Evolutionary conservation across 164 flowering plant species (phyloP).

Genomic region (Warburgia ugandensis): DNA sequence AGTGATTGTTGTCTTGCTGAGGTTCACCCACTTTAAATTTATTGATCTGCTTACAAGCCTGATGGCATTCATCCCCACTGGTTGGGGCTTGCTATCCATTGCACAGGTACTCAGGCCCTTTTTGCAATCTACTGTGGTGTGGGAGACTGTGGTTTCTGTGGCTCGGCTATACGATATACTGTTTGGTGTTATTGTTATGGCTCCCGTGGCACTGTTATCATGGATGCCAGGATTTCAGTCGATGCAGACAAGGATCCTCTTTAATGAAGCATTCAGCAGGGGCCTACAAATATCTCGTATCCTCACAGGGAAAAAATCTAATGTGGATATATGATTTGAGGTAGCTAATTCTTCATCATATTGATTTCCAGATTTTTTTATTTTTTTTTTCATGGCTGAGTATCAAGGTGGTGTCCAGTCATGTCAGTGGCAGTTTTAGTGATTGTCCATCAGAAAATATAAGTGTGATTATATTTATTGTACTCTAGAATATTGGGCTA

Average conservation of each 20-base stretch:
- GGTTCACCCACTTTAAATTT: slow-evolving; percentile 43
- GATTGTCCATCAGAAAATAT: no score
- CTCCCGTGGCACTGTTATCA: slow-evolving; percentile 82
- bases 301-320: slow-evolving; percentile 59
- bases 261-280: slow-evolving; percentile 92
- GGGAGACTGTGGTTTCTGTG: slow-evolving; percentile 79
- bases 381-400: no score
- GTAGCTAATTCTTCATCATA: no score
- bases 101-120: slow-evolving; percentile 81
- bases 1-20: slow-evolving; percentile 41
- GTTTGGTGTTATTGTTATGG: slow-evolving; percentile 71
- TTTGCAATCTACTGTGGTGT: slow-evolving; percentile 55
- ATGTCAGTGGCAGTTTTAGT: no score
- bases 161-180: slow-evolving; percentile 80
- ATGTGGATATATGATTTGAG: slow-evolving; percentile 19
- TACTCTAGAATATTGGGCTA: no score
- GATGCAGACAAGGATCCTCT: slow-evolving; percentile 90
- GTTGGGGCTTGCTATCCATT: slow-evolving; percentile 82
- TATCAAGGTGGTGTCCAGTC: no score
- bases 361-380: no score
- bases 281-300: slow-evolving; percentile 87
- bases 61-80: slow-evolving; percentile 87
- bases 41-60: slow-evolving; percentile 56
- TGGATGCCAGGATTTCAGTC: slow-evolving; percentile 95
- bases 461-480: no score